Evolutionary conservation across 2,329 filamentous ascomycete species (phyloP).

Genomic region (Hypoxylon sp.): DNA sequence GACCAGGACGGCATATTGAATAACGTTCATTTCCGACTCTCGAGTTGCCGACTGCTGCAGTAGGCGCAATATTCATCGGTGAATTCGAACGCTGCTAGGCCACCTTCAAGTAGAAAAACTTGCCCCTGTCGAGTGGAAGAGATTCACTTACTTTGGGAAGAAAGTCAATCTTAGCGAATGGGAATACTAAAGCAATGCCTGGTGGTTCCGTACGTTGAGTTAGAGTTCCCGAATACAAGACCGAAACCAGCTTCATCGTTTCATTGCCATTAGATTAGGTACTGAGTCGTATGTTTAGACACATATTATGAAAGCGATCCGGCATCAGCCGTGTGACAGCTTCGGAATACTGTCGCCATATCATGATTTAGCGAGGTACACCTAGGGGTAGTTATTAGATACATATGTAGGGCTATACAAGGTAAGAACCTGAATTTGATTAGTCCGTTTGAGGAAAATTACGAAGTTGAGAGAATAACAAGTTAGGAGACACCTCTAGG

Average conservation of each 20-base stretch:
- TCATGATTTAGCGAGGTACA: neutral
- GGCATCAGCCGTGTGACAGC: neutral
- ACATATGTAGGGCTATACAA: too few relatives aligned
- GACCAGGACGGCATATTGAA: slow-evolving; percentile 10
- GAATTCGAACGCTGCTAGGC: neutral
- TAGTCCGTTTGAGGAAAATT: neutral
- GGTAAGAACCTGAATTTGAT: neutral
- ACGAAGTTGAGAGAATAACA: neutral
- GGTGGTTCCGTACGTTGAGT: slow-evolving; percentile 11
- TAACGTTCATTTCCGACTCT: slow-evolving; percentile 22
- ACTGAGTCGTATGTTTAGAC: slow-evolving; percentile 1
- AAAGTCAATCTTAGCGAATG: slow-evolving; percentile 14
- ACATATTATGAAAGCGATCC: neutral
- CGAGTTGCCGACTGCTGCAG: slow-evolving; percentile 18
- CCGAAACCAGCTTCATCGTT: slow-evolving; percentile 9
- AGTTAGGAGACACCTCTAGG: neutral
- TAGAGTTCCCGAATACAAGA: slow-evolving; percentile 17
- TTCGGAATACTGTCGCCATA: neutral
- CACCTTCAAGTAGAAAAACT: neutral
- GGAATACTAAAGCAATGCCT: slow-evolving; percentile 12
- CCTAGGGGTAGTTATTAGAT: too few relatives aligned
- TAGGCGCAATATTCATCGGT: slow-evolving; percentile 10
- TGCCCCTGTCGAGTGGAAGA: neutral
- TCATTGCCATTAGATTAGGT: neutral
- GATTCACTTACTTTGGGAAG: slow-evolving; percentile 14